Percentiles rank a stretch among this genome's conserved stretches.
phyloP scores from a whole-genome alignment of 345 rosid genomes.

The Barbarea vulgaris region DNA sequence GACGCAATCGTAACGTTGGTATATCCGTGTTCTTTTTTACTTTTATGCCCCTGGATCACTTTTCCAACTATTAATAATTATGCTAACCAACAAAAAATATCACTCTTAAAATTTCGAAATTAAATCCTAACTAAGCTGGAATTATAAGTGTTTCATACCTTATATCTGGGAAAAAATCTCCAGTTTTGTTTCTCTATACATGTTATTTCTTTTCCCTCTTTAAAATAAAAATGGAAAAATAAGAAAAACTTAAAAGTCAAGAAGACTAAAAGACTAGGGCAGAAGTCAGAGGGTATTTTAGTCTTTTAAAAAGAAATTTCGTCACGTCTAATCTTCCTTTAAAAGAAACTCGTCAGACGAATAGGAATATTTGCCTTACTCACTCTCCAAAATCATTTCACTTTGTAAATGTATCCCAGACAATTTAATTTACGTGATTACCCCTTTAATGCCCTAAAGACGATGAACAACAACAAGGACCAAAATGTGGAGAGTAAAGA shows the following conservation, averaged over 20 bases:
- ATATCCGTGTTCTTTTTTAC: constrained; percentile 18
- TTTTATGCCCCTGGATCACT: neutral
- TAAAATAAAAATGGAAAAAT: no score
- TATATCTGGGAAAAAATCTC: no score
- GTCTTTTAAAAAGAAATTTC: constrained; percentile 20
- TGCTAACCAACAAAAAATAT: neutral
- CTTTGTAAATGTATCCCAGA: constrained; percentile 26
- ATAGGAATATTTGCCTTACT: neutral
- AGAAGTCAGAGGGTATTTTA: neutral
- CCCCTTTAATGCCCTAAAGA: neutral
- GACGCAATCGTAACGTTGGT: constrained; percentile 15
- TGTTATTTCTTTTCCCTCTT: no score
- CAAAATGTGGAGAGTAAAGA: constrained; percentile 28
- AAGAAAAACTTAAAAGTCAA: no score
- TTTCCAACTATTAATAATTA: neutral
- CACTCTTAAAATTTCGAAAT: neutral
- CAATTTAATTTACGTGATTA: neutral
- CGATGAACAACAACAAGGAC: constrained; percentile 33
- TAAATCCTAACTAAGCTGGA: neutral
- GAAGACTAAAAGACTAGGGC: no score
- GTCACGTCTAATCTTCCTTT: constrained; percentile 8
- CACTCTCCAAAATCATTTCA: constrained; percentile 1
- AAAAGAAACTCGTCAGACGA: constrained; percentile 6
- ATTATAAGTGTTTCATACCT: no score
- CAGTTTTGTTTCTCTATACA: no score